These are phyloP conservation scores for Alternaria metachromatica DNA, from an alignment of 2,329 filamentous ascomycete species.

Conservation along the genomic window DNA sequence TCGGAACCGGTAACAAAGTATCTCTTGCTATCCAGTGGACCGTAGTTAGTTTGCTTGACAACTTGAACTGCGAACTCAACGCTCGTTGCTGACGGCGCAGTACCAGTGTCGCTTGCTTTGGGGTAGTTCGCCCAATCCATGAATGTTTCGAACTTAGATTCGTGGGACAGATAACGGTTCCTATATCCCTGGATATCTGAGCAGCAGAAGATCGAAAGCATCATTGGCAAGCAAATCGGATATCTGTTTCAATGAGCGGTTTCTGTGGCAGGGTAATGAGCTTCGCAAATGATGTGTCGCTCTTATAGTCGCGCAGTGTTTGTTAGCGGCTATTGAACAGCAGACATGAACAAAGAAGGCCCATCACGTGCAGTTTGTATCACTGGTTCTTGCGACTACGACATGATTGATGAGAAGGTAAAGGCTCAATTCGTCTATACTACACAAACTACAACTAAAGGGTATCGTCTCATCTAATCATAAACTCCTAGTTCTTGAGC, in stretches of 20 bases:
- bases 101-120: slow-evolving; percentile 5
- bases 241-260: background rate
- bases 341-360: background rate
- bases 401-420: background rate
- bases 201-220: slow-evolving; percentile 34
- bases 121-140: slow-evolving; percentile 43
- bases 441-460: slow-evolving; percentile 2
- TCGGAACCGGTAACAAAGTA: slow-evolving; percentile 47
- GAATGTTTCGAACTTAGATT: slow-evolving; percentile 33
- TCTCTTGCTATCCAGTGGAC: slow-evolving; percentile 52
- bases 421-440: background rate
- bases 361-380: too few species aligned
- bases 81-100: background rate
- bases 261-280: background rate
- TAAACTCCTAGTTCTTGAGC: slow-evolving; percentile 30
- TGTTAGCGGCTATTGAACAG: too few species aligned
- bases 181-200: slow-evolving; percentile 16
- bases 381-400: too few species aligned
- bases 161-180: slow-evolving; percentile 18
- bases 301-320: background rate
- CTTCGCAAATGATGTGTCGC: background rate
- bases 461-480: slow-evolving; percentile 6
- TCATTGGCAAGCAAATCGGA: background rate
- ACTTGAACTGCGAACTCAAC: slow-evolving; percentile 48
- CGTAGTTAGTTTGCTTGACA: slow-evolving; percentile 56